Conservation (phyloP, 495 filamentous ascomycete genomes). For the Neurospora intermedia region DNA sequence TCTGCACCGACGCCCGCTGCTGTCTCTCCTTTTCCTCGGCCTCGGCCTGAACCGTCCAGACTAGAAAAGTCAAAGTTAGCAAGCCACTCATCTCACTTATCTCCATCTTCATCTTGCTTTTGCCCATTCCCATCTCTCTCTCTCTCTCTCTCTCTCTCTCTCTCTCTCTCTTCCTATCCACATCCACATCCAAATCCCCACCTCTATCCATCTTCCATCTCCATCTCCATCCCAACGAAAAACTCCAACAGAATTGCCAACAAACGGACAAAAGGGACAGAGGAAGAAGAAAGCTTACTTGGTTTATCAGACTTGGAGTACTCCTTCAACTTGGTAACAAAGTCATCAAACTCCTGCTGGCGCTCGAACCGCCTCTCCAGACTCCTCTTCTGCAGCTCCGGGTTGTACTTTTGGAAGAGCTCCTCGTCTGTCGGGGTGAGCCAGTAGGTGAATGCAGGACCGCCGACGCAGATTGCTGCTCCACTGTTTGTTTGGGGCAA, state of each 20-base stretch:
- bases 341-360: constrained; percentile 80
- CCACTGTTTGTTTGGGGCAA: constrained; percentile 40
- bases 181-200: neutral
- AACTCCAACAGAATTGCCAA: neutral
- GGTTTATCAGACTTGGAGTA: constrained; percentile 86
- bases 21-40: constrained; percentile 43
- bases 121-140: no score
- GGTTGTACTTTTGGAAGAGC: constrained; percentile 83
- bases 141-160: no score
- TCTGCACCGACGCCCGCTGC: constrained; percentile 22
- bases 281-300: constrained; percentile 27
- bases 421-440: constrained; percentile 84
- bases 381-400: constrained; percentile 77
- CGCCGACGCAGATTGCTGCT: constrained; percentile 60
- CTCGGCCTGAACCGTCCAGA: constrained; percentile 65
- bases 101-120: neutral
- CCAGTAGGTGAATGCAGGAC: constrained; percentile 72
- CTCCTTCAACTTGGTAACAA: constrained; percentile 70
- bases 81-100: neutral
- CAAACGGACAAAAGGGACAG: neutral
- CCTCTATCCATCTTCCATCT: constrained; percentile 3
- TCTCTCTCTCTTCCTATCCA: neutral
- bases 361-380: constrained; percentile 60
- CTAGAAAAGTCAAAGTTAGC: constrained; percentile 19
- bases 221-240: neutral